Conservation (phyloP, 2,329 filamentous ascomycete species). For the Penicillium sp. region DNA sequence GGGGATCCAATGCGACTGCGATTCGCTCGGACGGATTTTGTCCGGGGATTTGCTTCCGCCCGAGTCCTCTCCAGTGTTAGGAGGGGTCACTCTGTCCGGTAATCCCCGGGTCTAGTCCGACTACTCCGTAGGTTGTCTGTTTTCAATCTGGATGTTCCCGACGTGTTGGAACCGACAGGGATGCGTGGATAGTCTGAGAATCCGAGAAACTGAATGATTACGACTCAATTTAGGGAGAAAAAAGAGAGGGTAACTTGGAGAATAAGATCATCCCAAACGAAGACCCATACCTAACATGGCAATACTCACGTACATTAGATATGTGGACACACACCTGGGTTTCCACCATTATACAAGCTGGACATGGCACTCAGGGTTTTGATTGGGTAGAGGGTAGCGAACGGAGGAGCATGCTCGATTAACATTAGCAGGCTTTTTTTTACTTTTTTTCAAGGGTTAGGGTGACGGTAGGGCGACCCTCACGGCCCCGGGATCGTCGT, state of each 20-base stretch:
- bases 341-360: no score
- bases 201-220: background rate
- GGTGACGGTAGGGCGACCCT: constrained; percentile 2
- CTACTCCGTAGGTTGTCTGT: background rate
- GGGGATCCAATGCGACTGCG: background rate
- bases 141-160: background rate
- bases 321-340: no score
- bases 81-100: background rate
- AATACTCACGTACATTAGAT: no score
- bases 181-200: background rate
- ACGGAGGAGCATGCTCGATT: background rate
- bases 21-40: constrained; percentile 3
- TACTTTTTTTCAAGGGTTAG: background rate
- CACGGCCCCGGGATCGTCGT: constrained; percentile 9
- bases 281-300: no score
- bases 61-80: background rate
- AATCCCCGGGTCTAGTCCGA: background rate
- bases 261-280: no score
- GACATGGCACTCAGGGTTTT: no score
- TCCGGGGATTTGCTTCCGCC: constrained; percentile 2
- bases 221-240: background rate
- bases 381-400: background rate
- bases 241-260: no score
- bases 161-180: background rate
- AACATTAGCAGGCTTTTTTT: background rate